Evolutionary conservation across 2,329 filamentous ascomycete genomes (phyloP).

Genomic region (Pleurostoma richardsiae): DNA sequence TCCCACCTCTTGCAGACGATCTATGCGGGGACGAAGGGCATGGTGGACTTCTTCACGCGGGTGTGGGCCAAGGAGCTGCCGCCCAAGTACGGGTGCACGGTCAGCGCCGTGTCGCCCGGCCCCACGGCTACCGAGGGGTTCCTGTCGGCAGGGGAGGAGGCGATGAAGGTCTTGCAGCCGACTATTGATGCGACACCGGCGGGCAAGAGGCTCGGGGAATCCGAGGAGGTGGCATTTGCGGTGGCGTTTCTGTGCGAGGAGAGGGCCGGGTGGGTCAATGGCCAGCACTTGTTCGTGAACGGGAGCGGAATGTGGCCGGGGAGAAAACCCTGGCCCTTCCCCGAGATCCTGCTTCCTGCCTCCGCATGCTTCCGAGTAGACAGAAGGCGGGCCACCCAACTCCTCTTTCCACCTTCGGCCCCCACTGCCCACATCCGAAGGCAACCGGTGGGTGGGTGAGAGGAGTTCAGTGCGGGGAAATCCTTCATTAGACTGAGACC

Average conservation of each 20-base stretch:
- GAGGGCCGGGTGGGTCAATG: background rate
- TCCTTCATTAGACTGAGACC: too few species aligned
- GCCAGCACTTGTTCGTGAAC: background rate
- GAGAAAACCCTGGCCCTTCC: too few species aligned
- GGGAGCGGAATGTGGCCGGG: too few species aligned
- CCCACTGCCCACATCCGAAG: too few species aligned
- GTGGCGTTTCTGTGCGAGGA: background rate
- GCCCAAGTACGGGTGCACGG: conserved; percentile 38
- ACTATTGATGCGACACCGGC: background rate
- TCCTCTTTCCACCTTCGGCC: too few species aligned
- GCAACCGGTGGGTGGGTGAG: too few species aligned
- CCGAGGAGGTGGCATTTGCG: background rate
- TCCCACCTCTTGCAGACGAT: too few species aligned
- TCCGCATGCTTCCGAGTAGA: too few species aligned
- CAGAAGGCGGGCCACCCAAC: too few species aligned
- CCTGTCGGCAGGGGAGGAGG: background rate
- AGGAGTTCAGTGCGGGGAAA: too few species aligned
- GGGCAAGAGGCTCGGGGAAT: background rate
- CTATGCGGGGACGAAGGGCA: conserved; percentile 44
- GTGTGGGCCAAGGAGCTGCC: conserved; percentile 38
- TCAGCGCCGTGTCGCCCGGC: conserved; percentile 37
- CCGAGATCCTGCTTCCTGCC: too few species aligned
- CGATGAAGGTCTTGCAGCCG: background rate
- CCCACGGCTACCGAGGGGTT: conserved; percentile 21
- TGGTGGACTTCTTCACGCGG: conserved; percentile 39